Percentiles rank a stretch among this genome's conserved stretches.
Conservation (phyloP, 1,284 basidiomycete genomes). For the Leccinum insigne region DNA sequence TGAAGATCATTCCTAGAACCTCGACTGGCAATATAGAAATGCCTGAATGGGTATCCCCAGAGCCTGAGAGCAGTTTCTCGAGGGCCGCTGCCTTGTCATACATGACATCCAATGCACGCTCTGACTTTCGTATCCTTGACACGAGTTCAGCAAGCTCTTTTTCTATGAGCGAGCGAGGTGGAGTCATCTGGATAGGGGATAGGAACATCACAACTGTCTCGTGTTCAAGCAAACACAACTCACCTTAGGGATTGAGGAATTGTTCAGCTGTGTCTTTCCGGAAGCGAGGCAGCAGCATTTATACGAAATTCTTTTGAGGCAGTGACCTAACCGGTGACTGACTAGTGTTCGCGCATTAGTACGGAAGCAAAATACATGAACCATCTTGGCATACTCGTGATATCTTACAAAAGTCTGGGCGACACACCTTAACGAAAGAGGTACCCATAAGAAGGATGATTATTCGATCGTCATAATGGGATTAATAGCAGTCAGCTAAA, state of each 20-base stretch:
- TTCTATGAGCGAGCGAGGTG: constrained; percentile 10
- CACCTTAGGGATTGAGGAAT: constrained; percentile 11
- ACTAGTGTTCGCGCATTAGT: neutral
- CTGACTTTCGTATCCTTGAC: constrained; percentile 26
- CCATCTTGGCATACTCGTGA: neutral
- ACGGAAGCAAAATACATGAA: constrained; percentile 10
- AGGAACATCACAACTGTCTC: neutral
- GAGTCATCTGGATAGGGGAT: constrained; percentile 10
- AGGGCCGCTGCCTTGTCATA: constrained; percentile 18
- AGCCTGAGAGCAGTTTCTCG: constrained; percentile 10
- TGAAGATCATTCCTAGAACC: constrained; percentile 28
- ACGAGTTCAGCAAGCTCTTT: constrained; percentile 17
- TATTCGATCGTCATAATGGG: neutral
- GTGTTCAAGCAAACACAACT: constrained; percentile 4
- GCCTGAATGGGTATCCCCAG: neutral
- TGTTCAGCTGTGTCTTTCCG: neutral
- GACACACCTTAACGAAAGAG: neutral
- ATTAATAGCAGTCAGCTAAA: neutral
- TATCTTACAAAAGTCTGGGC: neutral
- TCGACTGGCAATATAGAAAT: constrained; percentile 26
- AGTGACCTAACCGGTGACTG: constrained; percentile 3
- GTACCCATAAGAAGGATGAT: neutral
- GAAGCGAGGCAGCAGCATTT: constrained; percentile 10
- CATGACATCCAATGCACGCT: constrained; percentile 22
- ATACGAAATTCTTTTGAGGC: constrained; percentile 16